A percentile compares a stretch with the other conserved stretches of the same genome.
Evolutionary conservation across 257 asterid species (phyloP).

Genomic region (Plectranthus barbatus): DNA sequence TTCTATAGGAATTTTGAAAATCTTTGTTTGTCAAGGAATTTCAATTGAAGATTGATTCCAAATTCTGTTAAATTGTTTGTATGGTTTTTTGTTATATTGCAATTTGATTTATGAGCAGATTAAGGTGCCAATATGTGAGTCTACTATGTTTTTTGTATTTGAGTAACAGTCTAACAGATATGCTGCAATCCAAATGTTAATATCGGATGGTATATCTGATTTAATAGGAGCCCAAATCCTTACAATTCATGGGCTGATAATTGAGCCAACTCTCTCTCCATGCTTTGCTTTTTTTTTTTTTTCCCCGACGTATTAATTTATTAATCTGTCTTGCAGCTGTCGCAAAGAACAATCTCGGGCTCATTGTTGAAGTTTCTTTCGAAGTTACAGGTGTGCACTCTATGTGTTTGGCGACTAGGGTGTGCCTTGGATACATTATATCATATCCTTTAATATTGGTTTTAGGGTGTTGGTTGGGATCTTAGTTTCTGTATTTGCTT

Average conservation of each 20-base stretch:
- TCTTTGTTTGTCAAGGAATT: not conserved
- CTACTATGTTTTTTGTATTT: conserved; percentile 2
- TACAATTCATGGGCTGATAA: conserved; percentile 10
- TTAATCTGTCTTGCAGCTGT: conserved; percentile 50
- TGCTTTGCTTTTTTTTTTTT: conserved; percentile 7
- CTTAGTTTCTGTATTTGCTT: conserved; percentile 11
- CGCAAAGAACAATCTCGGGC: conserved; percentile 91
- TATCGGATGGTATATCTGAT: conserved; percentile 3
- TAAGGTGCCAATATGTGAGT: not conserved
- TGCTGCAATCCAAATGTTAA: not conserved
- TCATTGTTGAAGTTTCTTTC: conserved; percentile 89
- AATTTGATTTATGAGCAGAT: not conserved
- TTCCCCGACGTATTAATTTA: not conserved
- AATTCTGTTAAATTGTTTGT: not conserved
- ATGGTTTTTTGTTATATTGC: not conserved
- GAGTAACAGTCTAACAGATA: conserved; percentile 8
- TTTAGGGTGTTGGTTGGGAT: not conserved
- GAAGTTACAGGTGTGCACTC: conserved; percentile 74
- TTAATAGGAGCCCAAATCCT: conserved; percentile 10
- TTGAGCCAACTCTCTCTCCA: conserved; percentile 12
- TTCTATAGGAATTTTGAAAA: not conserved
- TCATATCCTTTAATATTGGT: not conserved
- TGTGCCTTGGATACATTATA: conserved; percentile 12
- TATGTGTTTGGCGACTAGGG: not conserved
- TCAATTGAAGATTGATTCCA: not conserved